Evolutionary conservation across 495 filamentous ascomycete species (phyloP).

Genomic region (Trichoderma erinaceum): DNA sequence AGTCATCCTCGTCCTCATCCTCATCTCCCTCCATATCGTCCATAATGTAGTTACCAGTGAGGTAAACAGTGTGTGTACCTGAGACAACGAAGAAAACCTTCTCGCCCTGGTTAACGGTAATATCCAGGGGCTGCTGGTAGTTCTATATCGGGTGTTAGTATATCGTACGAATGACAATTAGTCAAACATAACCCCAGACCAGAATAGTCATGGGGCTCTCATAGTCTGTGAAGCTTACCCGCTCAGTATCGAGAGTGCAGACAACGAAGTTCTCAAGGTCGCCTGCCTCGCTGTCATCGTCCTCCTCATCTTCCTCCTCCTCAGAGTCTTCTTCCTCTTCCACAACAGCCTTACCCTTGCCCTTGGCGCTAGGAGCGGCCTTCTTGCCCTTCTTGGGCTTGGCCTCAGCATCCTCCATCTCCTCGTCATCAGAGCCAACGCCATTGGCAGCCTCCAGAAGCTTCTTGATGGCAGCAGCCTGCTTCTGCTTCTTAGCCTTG

Average conservation of each 20-base stretch:
- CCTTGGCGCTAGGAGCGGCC: conserved; percentile 63
- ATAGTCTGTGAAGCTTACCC: conserved; percentile 25
- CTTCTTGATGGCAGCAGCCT: conserved; percentile 64
- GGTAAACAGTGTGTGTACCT: conserved; percentile 81
- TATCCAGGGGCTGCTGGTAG: conserved; percentile 92
- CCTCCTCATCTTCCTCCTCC: conserved; percentile 21
- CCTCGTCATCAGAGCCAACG: conserved; percentile 54
- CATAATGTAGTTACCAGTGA: conserved; percentile 91
- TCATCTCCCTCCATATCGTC: conserved; percentile 56
- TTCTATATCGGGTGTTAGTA: conserved; percentile 51
- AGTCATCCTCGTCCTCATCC: conserved; percentile 65
- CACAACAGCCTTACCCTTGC: conserved; percentile 64
- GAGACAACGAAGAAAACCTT: conserved; percentile 83
- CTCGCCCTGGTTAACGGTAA: conserved; percentile 81
- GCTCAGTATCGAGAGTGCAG: conserved; percentile 84
- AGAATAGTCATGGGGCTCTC: conserved; percentile 1
- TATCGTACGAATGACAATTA: background rate
- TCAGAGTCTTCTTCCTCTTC: conserved; percentile 44
- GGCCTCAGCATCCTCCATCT: conserved; percentile 59
- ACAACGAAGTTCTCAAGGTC: conserved; percentile 82
- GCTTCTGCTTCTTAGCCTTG: conserved; percentile 77
- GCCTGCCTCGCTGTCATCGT: conserved; percentile 57
- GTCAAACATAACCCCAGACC: background rate
- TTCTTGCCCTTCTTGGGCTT: conserved; percentile 69
- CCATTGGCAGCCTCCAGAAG: conserved; percentile 58